Evolutionary conservation across 139 green algal species (phyloP).

Genomic region (Mychonastes homosphaera): DNA sequence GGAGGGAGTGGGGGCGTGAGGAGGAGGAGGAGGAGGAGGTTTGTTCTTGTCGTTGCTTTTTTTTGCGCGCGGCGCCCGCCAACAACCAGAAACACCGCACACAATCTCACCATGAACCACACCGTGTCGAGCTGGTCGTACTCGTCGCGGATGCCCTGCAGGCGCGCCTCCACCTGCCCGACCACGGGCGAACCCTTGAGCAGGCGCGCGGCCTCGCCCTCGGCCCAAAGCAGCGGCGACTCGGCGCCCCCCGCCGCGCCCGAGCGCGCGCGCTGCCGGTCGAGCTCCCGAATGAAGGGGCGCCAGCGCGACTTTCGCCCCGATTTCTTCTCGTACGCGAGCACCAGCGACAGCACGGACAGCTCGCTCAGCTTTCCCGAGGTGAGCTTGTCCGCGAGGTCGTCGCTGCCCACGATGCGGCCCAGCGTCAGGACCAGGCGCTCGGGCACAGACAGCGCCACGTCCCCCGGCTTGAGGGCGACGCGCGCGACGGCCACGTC

Average conservation of each 20-base stretch:
- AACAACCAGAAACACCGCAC: not conserved
- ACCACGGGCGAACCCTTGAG: slow-evolving; percentile 61
- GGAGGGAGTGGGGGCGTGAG: not conserved
- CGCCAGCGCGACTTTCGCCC: slow-evolving; percentile 55
- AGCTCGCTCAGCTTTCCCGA: slow-evolving; percentile 87
- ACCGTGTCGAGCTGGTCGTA: slow-evolving; percentile 88
- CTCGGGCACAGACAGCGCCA: slow-evolving; percentile 66
- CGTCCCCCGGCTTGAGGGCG: slow-evolving; percentile 41
- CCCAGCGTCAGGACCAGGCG: slow-evolving; percentile 74
- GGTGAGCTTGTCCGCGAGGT: slow-evolving; percentile 78
- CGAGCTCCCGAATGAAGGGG: slow-evolving; percentile 82
- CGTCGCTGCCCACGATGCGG: slow-evolving; percentile 67
- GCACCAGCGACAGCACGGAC: slow-evolving; percentile 75
- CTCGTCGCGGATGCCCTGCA: slow-evolving; percentile 66
- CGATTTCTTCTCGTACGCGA: slow-evolving; percentile 93
- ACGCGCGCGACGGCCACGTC: slow-evolving; percentile 17
- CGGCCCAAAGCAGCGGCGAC: slow-evolving; percentile 78
- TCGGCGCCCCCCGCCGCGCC: too few species aligned
- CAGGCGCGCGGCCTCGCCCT: slow-evolving; percentile 51
- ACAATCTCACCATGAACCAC: slow-evolving; percentile 49
- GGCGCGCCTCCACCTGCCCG: slow-evolving; percentile 41
- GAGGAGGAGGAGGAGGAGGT: slow-evolving; percentile 14
- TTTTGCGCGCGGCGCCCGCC: too few species aligned
- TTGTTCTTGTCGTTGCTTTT: too few species aligned
- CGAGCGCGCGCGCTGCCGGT: slow-evolving; percentile 58